Conservation (phyloP, 208 protist species). For the Crithidia thermophila region DNA sequence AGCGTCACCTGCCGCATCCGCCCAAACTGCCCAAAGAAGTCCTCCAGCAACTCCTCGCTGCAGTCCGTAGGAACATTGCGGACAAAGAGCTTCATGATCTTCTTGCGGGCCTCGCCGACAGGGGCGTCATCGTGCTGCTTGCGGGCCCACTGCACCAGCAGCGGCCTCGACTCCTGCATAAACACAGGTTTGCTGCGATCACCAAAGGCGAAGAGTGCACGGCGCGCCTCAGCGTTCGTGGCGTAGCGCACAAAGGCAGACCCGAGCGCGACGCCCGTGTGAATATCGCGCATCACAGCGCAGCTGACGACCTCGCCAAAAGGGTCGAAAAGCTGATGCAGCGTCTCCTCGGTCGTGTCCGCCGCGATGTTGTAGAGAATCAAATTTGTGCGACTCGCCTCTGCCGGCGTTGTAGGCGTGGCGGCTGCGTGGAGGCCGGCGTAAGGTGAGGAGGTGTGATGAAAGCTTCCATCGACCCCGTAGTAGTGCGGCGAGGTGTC, state of each 20-base stretch:
- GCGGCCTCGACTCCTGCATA: slow-evolving; percentile 18
- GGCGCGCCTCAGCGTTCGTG: slow-evolving; percentile 44
- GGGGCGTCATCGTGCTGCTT: slow-evolving; percentile 72
- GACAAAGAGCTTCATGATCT: slow-evolving; percentile 83
- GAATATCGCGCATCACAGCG: slow-evolving; percentile 77
- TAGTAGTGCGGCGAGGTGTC: too few species aligned
- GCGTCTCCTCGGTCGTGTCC: slow-evolving; percentile 35
- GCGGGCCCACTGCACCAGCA: slow-evolving; percentile 73
- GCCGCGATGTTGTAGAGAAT: slow-evolving; percentile 58
- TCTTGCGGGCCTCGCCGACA: slow-evolving; percentile 56
- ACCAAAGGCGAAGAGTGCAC: slow-evolving; percentile 45
- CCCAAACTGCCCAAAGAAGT: slow-evolving; percentile 52
- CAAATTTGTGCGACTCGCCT: slow-evolving; percentile 58
- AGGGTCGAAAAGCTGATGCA: slow-evolving; percentile 43
- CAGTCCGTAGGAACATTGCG: slow-evolving; percentile 73
- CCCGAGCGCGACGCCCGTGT: slow-evolving; percentile 72
- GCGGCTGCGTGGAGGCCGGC: too few species aligned
- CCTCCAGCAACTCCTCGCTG: slow-evolving; percentile 35
- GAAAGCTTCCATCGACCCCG: too few species aligned
- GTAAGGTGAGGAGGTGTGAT: too few species aligned
- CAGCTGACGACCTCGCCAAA: slow-evolving; percentile 64
- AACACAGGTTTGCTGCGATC: slow-evolving; percentile 21
- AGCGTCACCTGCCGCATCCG: slow-evolving; percentile 54
- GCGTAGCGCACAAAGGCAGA: slow-evolving; percentile 79
- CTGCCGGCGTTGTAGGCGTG: slow-evolving; percentile 12